A percentile compares a stretch with the other conserved stretches of the same genome.
Evolutionary conservation across 176 grass and related monocot species (phyloP).

Genomic region (Aegilops sharonensis): DNA sequence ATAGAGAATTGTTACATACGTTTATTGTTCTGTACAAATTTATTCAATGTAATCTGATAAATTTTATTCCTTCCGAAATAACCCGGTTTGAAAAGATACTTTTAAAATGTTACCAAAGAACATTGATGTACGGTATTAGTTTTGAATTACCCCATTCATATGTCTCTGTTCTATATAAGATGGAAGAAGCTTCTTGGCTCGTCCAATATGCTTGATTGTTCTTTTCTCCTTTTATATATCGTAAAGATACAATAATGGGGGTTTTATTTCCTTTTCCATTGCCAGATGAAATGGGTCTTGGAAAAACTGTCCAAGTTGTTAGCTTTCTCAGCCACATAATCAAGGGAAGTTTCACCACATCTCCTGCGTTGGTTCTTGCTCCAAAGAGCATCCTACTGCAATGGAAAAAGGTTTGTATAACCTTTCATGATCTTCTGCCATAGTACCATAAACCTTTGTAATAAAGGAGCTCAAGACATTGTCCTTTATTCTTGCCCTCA

Average conservation of each 20-base stretch:
- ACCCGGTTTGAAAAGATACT: background rate
- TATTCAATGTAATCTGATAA: background rate
- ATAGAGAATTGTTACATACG: background rate
- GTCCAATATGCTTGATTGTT: background rate
- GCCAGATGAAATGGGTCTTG: slow-evolving; percentile 85
- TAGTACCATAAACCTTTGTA: background rate
- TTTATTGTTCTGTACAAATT: background rate
- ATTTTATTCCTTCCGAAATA: background rate
- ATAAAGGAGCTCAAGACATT: background rate
- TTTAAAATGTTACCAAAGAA: background rate
- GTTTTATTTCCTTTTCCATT: slow-evolving; percentile 20
- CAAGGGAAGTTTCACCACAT: slow-evolving; percentile 28
- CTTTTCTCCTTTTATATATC: background rate
- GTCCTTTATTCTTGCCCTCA: background rate
- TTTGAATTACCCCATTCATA: background rate
- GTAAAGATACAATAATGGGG: background rate
- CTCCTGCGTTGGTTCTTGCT: slow-evolving; percentile 56
- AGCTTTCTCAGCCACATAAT: slow-evolving; percentile 60
- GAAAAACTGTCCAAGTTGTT: slow-evolving; percentile 77
- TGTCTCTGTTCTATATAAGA: background rate
- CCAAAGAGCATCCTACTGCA: slow-evolving; percentile 80
- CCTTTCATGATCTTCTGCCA: background rate
- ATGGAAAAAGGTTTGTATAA: slow-evolving; percentile 68
- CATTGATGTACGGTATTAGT: background rate
- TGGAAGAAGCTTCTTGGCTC: background rate